Base-by-base conservation (phyloP, 2,329 filamentous ascomycete genomes). In the Triangularia setosa region DNA sequence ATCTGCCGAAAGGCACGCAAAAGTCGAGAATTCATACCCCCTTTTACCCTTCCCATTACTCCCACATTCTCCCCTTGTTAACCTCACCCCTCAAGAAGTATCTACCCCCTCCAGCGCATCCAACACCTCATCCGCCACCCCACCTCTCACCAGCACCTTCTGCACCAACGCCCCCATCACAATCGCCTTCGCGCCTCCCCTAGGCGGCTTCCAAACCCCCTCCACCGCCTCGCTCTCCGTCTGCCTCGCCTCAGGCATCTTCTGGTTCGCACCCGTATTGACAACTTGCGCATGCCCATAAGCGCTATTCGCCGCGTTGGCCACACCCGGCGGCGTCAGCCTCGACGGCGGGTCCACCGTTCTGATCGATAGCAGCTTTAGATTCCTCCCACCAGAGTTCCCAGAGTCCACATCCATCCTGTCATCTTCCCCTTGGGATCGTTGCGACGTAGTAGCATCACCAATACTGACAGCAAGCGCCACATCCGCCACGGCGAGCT, bases 401-500 rank as follows among this genome's bases (percentile, higher is more conserved):
- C 30, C 14, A 25, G 21, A 6, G 12, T 25, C 40, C 11, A 48
- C 2, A 80, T 69, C 70, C 68, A 74, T 60, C 40, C 12, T 12
- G n/a, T n/a, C n/a, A 48, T 21, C 40, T 9, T 24, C 44, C 23
- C 16, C 24, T 54, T n/a, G 52, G 61, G 21, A 25, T 23, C 9
- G 40, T 16, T 11, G n/a, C n/a, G 12, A 5, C 21, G 56, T 4
- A 2, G 59, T 16, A 1, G 23, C 73, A 69, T 86, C 84, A 16
- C 86, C 86, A 33, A 96, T 84, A 0, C 93, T 96, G 4, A 98
- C 86, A 1, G 94, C 95, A 55, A 98, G 81, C 2, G 95, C 91
- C 12, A 89, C 87, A 73, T 98, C 94, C 1, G 95, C 95, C 3
- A 98, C 94, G 1, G 93, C 91, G 16, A 99, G 87, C 77, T 99